Evolutionary conservation across 1,284 basidiomycete species (phyloP), one percentile per base, ranked within the genome.

Genomic region (Microbotryomycetes sp.): DNA sequence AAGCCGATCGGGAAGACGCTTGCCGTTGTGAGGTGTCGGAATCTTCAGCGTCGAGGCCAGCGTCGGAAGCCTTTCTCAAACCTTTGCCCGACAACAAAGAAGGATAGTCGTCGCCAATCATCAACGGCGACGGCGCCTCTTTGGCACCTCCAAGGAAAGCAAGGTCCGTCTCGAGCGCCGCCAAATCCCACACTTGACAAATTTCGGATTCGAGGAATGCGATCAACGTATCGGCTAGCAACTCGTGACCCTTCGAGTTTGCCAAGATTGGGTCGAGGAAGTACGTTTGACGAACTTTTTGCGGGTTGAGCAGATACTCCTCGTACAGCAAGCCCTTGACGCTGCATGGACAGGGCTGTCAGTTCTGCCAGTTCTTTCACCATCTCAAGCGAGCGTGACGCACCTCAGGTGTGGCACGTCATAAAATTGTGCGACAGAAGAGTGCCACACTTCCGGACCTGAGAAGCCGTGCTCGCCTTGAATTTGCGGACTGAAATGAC

Each of bases 371-470:
- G n/a, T n/a, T n/a, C n/a, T n/a, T n/a, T n/a, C n/a, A n/a, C n/a
- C n/a, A n/a, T n/a, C n/a, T n/a, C n/a, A n/a, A n/a, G n/a, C n/a
- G n/a, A n/a, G n/a, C n/a, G n/a, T n/a, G 4, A 68, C 78, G 52
- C 31, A 83, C 84, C 82, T 83, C 71, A 97, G 79, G 74, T 96
- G 89, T 0, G 92, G 91, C 29, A 96, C 82, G 73, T 97, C 92
- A 78, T 97, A 97, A 77, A 91, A 96, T 73, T 93, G 90, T 0
- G 92, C 89, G 3, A 96, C 90, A 56, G 87, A 79, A 67, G 81
- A 85, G 75, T 97, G 92, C 79, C 84, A 84, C 69, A 89, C 83
- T 72, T 94, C 91, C 1, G 90, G 87, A 2, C 92, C 91, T 5
- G 83, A 83, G 72, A 88, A 93, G 1, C 91, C 91, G 70, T 89